Conservation (phyloP, 1,284 basidiomycete genomes). For the Vanrija humicola region DNA sequence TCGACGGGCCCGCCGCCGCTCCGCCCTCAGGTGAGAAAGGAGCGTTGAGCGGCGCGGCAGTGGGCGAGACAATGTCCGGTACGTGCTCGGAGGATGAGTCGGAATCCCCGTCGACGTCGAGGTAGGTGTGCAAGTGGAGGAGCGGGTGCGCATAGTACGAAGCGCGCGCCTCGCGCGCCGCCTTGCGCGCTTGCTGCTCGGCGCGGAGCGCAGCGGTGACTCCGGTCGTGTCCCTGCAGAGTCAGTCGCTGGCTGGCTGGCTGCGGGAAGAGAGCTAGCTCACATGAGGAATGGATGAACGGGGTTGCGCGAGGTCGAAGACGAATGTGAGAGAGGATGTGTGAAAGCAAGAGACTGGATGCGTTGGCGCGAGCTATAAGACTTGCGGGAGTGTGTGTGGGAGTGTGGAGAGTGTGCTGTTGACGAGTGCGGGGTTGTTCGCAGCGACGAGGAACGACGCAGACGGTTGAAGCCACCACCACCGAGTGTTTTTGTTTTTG, state of each 20-base stretch:
- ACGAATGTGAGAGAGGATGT: too few relatives aligned
- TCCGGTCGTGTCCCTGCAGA: conserved; percentile 29
- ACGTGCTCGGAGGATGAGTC: too few relatives aligned
- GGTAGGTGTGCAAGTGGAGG: conserved; percentile 37
- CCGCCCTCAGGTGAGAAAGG: too few relatives aligned
- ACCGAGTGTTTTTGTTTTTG: too few relatives aligned
- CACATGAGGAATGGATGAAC: background rate
- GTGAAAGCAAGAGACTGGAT: too few relatives aligned
- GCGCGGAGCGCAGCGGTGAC: conserved; percentile 20
- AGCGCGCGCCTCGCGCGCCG: conserved; percentile 39
- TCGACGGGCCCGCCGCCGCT: too few relatives aligned
- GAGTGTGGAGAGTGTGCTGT: background rate
- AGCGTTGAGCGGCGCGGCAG: too few relatives aligned
- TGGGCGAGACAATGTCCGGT: conserved; percentile 3
- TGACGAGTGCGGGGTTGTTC: background rate
- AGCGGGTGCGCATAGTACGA: conserved; percentile 42
- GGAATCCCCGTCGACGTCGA: background rate
- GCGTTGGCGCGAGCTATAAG: too few relatives aligned
- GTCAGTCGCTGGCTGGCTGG: background rate
- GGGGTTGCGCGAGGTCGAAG: background rate
- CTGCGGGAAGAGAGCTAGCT: background rate
- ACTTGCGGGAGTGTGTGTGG: too few relatives aligned
- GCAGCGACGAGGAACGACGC: too few relatives aligned
- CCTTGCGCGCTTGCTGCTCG: conserved; percentile 35
- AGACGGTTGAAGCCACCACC: too few relatives aligned